Base-by-base conservation (phyloP, 2,329 filamentous ascomycete species). In the Neobulgaria alba region DNA sequence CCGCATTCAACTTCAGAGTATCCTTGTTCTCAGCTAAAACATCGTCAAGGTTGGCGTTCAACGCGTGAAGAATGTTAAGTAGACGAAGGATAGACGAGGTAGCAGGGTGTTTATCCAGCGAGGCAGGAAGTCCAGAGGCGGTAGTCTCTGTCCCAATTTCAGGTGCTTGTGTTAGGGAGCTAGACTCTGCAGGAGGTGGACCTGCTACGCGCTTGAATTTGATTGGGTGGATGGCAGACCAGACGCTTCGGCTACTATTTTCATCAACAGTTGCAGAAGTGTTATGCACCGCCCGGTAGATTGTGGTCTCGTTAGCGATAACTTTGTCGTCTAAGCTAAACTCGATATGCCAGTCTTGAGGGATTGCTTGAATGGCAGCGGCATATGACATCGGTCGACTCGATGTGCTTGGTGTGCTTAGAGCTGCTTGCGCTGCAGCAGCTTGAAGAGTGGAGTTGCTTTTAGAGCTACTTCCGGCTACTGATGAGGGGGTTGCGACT, bases 261-360 rank as follows among this genome's bases (percentile, higher is more conserved):
- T 93, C 86, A 15, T 83, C 75, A 9, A 71, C 59, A 36, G 73
- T 65, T 10, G 69, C 63, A 44, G 75, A 71, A 61, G 57, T 41
- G 58, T 65, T 35, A 57, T 95, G 86, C 7, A 96, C 86, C 21
- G 92, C 92, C 35, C 90, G 82, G 57, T 96, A 98, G 41, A 98
- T 90, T 0, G 92, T 98, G 1, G 86, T 95, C 54, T 96, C 89
- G 52, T 89, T 92, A 0, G 85, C 72, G 43, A 98, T 83, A 1
- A 84, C 74, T 60, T 88, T 87, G 39, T 75, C 83, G 49, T 93
- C 83, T 36, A 96, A 75, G 51, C 78, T 89, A 63, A 98, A 98
- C 57, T 96, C 86, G 46, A 98, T 88, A 56, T 98, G 90, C 92
- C 92, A 98, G 57, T 96, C 89, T 57, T 93, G 84, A 1, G 89